Evolutionary conservation across 129 eudicot species (phyloP), one percentile per base, ranked within the genome.

Genomic region (Sambucus nigra): DNA sequence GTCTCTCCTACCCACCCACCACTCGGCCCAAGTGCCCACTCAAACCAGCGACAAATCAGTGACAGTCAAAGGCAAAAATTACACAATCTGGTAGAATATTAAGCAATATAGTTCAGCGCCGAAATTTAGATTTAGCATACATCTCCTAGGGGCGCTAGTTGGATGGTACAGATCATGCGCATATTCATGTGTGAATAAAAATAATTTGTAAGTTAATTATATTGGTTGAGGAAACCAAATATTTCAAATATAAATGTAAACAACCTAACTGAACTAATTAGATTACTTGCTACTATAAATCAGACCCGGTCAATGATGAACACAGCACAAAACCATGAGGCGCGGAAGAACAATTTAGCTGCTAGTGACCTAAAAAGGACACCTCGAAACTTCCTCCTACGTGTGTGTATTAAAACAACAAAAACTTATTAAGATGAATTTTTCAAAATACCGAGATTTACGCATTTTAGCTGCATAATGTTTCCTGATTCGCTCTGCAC

Each of bases 401-500:
- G 29, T 18, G 53, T 59, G 4, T 23, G 16, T 27, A 27, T n/a
- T 5, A 27, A 20, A 52, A 29, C 8, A 44, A 25, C 17, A 59
- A 47, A 47, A 47, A 14, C 19, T 27, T 25, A 16, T 22, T 44
- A 17, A 28, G 47, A 39, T 51, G 9, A 32, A 55, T 5, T 21
- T 31, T 48, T 45, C 47, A 5, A 28, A 15, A 57, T 76, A 81
- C 93, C 88, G 63, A 47, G 92, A 80, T 60, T 84, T 80, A 38
- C 66, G 79, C 24, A 69, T 72, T 59, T 64, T 88, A 55, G 86
- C 85, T 28, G 75, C 80, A 71, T 89, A 89, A 61, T 89, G 72
- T 48, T 84, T 84, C 71, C 76, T 86, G 60, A 89, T 89, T 28
- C 95, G 76, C 60, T 81, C 81, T 8, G 97, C 95, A 35, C 97